These are phyloP conservation scores for Juncus inflexus DNA, from an alignment of 176 grass and related monocot genomes.

Conservation along the genomic window DNA sequence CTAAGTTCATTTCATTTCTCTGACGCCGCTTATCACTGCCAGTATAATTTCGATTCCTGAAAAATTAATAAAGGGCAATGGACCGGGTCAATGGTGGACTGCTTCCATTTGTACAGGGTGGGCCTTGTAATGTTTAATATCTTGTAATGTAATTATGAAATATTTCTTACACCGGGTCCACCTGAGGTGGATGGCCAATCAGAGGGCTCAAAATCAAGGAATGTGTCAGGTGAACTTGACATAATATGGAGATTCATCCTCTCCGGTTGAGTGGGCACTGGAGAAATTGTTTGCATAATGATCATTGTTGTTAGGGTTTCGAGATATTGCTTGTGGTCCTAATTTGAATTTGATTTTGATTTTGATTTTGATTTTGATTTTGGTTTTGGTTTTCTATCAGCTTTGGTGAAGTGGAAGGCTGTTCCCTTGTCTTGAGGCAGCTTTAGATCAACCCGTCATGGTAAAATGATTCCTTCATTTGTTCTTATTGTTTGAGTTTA, in stretches of 20 bases:
- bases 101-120: conserved; percentile 20
- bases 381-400: too few species aligned
- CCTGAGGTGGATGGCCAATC: not conserved
- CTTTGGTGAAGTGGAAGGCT: conserved; percentile 30
- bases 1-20: conserved; percentile 3
- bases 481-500: conserved; percentile 4
- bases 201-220: conserved; percentile 2
- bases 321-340: too few species aligned
- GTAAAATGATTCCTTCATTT: conserved; percentile 24
- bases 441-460: conserved; percentile 27
- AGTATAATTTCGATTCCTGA: not conserved
- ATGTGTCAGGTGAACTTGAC: too few species aligned
- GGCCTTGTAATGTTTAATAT: not conserved
- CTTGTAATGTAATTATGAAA: conserved; percentile 7
- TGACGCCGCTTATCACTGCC: conserved; percentile 22
- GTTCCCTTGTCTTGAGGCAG: conserved; percentile 30
- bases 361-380: conserved; percentile 16
- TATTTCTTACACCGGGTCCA: conserved; percentile 10
- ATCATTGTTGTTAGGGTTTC: too few species aligned
- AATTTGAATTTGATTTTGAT: not conserved
- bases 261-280: too few species aligned
- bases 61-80: conserved; percentile 1
- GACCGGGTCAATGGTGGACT: conserved; percentile 24
- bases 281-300: too few species aligned
- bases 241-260: too few species aligned